A percentile compares a stretch with the other conserved stretches of the same genome.
Conservation (phyloP, 192 early-diverging fungal genomes). For the Coemansia sp. region DNA sequence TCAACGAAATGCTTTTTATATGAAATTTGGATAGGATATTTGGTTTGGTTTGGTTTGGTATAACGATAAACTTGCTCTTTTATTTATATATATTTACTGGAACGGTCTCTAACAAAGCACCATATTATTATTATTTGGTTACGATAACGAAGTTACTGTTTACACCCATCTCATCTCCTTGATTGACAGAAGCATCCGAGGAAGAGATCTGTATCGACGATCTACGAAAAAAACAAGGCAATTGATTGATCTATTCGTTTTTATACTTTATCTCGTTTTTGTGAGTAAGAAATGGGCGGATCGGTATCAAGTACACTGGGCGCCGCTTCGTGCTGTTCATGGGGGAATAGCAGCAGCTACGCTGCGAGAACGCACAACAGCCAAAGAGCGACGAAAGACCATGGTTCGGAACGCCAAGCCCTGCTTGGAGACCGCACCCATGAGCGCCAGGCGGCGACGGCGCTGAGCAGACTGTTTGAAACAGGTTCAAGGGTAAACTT, state of each 20-base stretch:
- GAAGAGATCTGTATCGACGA: neutral
- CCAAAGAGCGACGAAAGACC: neutral
- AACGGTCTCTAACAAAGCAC: no score
- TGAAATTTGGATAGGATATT: no score
- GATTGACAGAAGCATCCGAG: no score
- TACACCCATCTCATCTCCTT: no score
- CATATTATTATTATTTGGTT: no score
- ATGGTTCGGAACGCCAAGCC: slow-evolving; percentile 18
- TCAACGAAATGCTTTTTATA: no score
- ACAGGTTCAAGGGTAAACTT: slow-evolving; percentile 54
- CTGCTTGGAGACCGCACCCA: slow-evolving; percentile 19
- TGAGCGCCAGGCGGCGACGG: slow-evolving; percentile 40
- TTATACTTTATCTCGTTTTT: neutral
- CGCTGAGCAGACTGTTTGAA: slow-evolving; percentile 43
- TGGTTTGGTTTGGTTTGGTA: no score
- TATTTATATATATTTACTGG: no score
- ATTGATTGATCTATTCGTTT: neutral
- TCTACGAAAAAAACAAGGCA: neutral
- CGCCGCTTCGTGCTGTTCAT: slow-evolving; percentile 2
- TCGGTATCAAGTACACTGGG: neutral
- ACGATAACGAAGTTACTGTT: no score
- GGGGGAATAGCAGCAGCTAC: neutral
- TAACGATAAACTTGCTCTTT: no score
- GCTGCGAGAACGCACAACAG: slow-evolving; percentile 1
- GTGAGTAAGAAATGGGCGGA: neutral